Base-by-base conservation (phyloP, 345 rosid genomes). In the Excoecaria cochinchinensis region DNA sequence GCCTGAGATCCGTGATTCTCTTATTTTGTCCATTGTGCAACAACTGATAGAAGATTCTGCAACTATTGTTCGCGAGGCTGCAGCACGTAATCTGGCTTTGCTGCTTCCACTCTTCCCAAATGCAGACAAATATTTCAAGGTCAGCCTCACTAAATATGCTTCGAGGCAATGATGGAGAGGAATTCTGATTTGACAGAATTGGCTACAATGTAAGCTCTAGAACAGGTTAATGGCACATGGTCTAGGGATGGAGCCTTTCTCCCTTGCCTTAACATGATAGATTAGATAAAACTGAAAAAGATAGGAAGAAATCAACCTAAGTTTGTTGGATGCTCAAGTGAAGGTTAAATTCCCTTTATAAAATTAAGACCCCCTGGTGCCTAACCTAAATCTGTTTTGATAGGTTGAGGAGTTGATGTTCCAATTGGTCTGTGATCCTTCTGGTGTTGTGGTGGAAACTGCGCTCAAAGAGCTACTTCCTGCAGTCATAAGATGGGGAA, bases 91-190 rank as follows among this genome's bases (percentile, higher is more conserved):
- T 87, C 88, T 92, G 85, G 90, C 97, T 13, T 80, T 95, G 91
- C 87, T 92, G 83, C 99, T 95, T 85, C 99, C 97, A 15, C 89
- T 89, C 70, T 95, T 92, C 80, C 99, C 92, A 13, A 91, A 84
- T 84, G 86, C 79, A 77, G 99, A 95, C 89, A 95, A 95, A 90
- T 95, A 95, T 90, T 91, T 95, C 90, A 95, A 95, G 99, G 99
- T 95, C 90, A 90, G 95, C 89, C 77, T 90, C 92, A 86, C 86
- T 88, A 85, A 80, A 87, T 86, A 87, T 89, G 87, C 90, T 84
- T 87, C 80, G 79, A 82, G 85, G 92, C 92, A 86, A 87, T 82
- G 90, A 87, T 84, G 89, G 88, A 86, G 91, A 85, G 82, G 88
- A 86, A 81, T 84, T 87, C 90, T 90, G 88, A 87, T 90, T 89